Evolutionary conservation across 495 filamentous ascomycete species (phyloP).

Genomic region (Xylaria bambusicola): DNA sequence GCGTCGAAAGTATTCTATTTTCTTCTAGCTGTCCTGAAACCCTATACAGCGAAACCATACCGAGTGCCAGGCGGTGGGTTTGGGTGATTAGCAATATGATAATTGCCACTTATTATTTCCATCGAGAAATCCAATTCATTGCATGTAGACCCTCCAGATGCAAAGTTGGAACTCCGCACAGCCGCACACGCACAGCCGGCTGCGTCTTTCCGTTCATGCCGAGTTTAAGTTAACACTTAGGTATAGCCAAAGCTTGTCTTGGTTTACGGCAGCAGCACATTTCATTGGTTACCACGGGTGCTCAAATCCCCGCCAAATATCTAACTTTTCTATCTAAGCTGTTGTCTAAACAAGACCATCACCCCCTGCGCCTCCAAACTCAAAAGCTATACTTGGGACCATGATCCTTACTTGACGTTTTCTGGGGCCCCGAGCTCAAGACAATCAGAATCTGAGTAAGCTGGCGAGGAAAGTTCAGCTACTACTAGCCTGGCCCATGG

Average conservation of each 20-base stretch:
- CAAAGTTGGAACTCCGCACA: constrained; percentile 20
- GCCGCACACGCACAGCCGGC: background rate
- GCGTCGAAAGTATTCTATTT: too few species aligned
- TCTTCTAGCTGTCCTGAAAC: too few species aligned
- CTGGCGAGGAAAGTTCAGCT: constrained; percentile 9
- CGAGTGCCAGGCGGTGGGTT: too few species aligned
- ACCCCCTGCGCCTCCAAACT: background rate
- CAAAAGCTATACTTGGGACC: constrained; percentile 4
- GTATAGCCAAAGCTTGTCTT: background rate
- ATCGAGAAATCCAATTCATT: too few species aligned
- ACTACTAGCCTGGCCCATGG: background rate
- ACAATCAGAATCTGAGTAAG: background rate
- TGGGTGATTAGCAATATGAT: too few species aligned
- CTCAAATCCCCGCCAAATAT: background rate
- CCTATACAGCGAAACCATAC: too few species aligned
- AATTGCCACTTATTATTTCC: too few species aligned
- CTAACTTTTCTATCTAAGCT: background rate
- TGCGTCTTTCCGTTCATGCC: background rate
- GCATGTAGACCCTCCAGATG: too few species aligned
- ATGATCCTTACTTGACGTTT: constrained; percentile 17
- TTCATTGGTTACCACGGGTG: background rate
- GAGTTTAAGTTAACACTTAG: constrained; percentile 4
- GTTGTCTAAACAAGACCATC: background rate
- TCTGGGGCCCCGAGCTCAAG: background rate
- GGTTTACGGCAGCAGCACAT: background rate